Conservation (phyloP, 352 stramenopile species). For the Pythium diclinum region DNA sequence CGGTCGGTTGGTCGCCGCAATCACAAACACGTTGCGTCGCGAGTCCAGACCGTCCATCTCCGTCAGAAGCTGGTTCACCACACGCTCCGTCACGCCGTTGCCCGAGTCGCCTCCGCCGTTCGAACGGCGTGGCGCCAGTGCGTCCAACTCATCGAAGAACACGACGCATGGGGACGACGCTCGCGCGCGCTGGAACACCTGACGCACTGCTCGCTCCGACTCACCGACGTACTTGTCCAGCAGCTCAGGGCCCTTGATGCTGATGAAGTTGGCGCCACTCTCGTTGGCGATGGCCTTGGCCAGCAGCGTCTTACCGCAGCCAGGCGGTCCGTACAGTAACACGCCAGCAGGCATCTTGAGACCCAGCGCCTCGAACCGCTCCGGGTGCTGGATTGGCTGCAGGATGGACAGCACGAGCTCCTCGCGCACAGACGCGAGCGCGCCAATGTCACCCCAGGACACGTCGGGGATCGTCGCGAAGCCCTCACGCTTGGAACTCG, state of each 20-base stretch:
- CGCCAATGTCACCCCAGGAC: slow-evolving; percentile 97
- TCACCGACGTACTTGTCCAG: slow-evolving; percentile 99
- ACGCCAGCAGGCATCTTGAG: slow-evolving; percentile 96
- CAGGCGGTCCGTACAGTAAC: slow-evolving; percentile 96
- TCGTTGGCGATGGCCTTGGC: slow-evolving; percentile 98
- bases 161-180: slow-evolving; percentile 98
- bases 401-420: slow-evolving; percentile 96
- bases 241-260: slow-evolving; percentile 97
- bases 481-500: slow-evolving; percentile 97
- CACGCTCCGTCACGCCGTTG: slow-evolving; percentile 92
- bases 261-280: slow-evolving; percentile 98
- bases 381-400: slow-evolving; percentile 96
- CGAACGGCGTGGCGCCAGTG: slow-evolving; percentile 92
- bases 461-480: slow-evolving; percentile 98
- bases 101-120: slow-evolving; percentile 59
- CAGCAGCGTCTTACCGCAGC: slow-evolving; percentile 98
- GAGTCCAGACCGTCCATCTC: slow-evolving; percentile 99
- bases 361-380: slow-evolving; percentile 93
- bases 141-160: slow-evolving; percentile 99
- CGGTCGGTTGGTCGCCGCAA: slow-evolving; percentile 93
- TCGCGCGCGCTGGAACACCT: slow-evolving; percentile 97
- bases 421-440: slow-evolving; percentile 89
- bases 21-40: slow-evolving; percentile 95
- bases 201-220: slow-evolving; percentile 93
- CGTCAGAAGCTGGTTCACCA: slow-evolving; percentile 98